Conservation (phyloP, 169 alveolate genomes). For the Cryptosporidium xiaoi region DNA sequence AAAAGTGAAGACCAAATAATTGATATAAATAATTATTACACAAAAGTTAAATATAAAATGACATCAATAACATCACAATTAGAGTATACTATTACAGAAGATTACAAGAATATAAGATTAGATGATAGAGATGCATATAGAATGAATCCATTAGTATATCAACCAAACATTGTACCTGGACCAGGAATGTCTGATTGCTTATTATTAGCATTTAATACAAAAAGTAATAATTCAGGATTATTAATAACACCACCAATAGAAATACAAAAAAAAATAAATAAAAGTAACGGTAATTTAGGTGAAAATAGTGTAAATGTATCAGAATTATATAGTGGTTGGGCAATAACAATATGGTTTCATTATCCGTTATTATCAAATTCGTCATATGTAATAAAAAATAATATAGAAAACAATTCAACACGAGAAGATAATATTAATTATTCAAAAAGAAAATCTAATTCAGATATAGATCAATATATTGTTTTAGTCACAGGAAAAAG, state of each 20-base stretch:
- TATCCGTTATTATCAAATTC: conserved; percentile 55
- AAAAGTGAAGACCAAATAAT: background rate
- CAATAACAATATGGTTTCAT: conserved; percentile 74
- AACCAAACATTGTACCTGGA: conserved; percentile 71
- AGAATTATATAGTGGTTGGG: conserved; percentile 57
- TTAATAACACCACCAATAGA: conserved; percentile 68
- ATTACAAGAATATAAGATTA: conserved; percentile 43
- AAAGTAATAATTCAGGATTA: conserved; percentile 71
- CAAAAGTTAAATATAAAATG: conserved; percentile 42
- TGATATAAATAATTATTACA: background rate
- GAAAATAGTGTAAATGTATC: conserved; percentile 20
- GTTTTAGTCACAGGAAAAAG: conserved; percentile 60
- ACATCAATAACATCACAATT: conserved; percentile 62
- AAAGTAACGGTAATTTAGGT: background rate
- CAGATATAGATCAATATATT: conserved; percentile 56
- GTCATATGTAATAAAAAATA: conserved; percentile 3
- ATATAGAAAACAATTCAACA: background rate
- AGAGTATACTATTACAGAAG: conserved; percentile 40
- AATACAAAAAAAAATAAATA: conserved; percentile 18
- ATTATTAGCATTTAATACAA: conserved; percentile 69
- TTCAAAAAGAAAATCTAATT: conserved; percentile 16
- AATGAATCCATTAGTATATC: conserved; percentile 59
- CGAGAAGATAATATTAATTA: background rate
- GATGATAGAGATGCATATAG: conserved; percentile 24
- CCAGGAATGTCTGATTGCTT: conserved; percentile 73